A percentile compares a stretch with the other conserved stretches of the same genome.
Conservation (phyloP, 1,284 basidiomycete genomes). For the Sutorius eximius region DNA sequence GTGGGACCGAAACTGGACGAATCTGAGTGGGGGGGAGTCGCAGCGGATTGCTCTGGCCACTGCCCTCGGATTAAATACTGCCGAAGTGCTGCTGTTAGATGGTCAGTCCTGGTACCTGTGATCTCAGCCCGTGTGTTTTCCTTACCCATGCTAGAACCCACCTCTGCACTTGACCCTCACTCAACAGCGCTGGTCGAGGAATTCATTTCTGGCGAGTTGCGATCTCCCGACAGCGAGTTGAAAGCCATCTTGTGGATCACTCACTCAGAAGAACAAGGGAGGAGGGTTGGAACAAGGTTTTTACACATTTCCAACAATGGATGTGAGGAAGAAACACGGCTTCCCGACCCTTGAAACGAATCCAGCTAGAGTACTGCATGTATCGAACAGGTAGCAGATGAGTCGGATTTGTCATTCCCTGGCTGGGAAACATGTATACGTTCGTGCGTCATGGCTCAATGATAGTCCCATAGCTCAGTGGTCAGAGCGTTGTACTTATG, state of each 20-base stretch:
- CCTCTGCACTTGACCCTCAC: slow-evolving; percentile 79
- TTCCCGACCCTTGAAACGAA: slow-evolving; percentile 23
- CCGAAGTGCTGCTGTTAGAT: slow-evolving; percentile 81
- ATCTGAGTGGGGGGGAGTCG: slow-evolving; percentile 79
- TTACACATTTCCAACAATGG: slow-evolving; percentile 50
- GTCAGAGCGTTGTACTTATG: slow-evolving; percentile 42
- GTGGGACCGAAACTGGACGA: slow-evolving; percentile 78
- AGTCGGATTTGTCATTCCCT: slow-evolving; percentile 11
- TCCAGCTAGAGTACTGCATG: neutral
- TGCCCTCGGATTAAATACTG: slow-evolving; percentile 68
- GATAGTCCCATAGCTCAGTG: slow-evolving; percentile 42
- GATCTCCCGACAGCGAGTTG: slow-evolving; percentile 46
- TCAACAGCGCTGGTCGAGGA: slow-evolving; percentile 66
- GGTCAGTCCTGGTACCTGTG: slow-evolving; percentile 49
- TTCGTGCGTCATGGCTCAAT: rapidly evolving
- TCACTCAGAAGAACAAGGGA: slow-evolving; percentile 77
- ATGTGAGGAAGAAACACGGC: slow-evolving; percentile 44
- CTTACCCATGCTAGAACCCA: slow-evolving; percentile 61
- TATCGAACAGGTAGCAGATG: neutral
- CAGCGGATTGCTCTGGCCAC: slow-evolving; percentile 79
- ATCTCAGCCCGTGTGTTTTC: neutral
- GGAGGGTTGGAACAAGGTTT: slow-evolving; percentile 71
- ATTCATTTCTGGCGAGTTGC: slow-evolving; percentile 54
- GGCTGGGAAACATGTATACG: neutral
- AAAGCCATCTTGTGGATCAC: slow-evolving; percentile 86